Conservation (phyloP, 2,329 filamentous ascomycete genomes). For the Aspergillus japonicus region DNA sequence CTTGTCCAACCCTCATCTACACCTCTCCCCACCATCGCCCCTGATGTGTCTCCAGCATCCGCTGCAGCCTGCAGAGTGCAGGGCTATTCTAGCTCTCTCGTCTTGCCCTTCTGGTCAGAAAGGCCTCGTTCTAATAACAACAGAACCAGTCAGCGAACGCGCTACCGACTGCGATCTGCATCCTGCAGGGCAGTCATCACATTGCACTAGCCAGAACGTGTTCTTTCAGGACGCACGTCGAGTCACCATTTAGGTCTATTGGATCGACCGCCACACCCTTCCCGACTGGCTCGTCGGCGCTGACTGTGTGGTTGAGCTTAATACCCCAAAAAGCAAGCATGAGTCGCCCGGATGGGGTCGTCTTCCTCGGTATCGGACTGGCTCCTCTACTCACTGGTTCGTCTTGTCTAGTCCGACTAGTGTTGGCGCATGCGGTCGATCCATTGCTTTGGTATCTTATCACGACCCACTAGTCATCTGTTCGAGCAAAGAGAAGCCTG, state of each 20-base stretch:
- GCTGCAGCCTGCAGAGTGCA: background rate
- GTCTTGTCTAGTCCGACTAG: background rate
- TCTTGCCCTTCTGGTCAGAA: constrained; percentile 1
- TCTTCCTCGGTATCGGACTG: background rate
- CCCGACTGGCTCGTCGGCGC: background rate
- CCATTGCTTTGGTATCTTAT: background rate
- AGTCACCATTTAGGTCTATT: background rate
- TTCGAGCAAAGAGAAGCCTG: background rate
- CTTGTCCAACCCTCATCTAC: background rate
- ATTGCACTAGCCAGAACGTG: background rate
- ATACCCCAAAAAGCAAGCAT: constrained; percentile 1
- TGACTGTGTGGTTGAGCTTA: constrained; percentile 12
- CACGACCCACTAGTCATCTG: background rate
- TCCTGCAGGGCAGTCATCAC: constrained; percentile 15
- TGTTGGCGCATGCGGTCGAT: background rate
- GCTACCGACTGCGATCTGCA: constrained; percentile 9
- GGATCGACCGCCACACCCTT: background rate
- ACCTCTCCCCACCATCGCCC: background rate
- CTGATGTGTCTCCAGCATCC: background rate
- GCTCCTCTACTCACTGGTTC: background rate
- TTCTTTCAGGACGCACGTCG: background rate
- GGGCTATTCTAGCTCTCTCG: background rate
- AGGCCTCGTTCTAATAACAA: constrained; percentile 4
- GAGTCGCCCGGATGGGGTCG: background rate
- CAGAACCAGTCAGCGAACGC: background rate